A percentile compares a stretch with the other conserved stretches of the same genome.
Evolutionary conservation across 2,329 filamentous ascomycete genomes (phyloP).

Genomic region (Cercospora canescens): DNA sequence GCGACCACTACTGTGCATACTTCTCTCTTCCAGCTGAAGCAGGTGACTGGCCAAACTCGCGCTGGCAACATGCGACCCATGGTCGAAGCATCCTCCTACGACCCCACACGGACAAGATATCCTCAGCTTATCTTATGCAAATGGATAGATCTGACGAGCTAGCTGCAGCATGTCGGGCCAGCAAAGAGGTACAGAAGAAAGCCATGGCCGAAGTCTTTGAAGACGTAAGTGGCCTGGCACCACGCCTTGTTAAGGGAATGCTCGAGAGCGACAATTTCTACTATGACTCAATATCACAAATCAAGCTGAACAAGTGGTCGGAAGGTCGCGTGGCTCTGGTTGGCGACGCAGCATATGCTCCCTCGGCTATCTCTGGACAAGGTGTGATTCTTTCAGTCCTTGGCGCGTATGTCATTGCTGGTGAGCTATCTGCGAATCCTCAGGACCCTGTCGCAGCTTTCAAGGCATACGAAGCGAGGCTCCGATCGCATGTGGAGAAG

Average conservation of each 20-base stretch:
- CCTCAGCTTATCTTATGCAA: slow-evolving; percentile 20
- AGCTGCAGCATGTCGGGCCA: slow-evolving; percentile 2
- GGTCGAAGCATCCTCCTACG: slow-evolving; percentile 20
- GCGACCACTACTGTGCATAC: slow-evolving; percentile 26
- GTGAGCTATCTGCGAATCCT: slow-evolving; percentile 31
- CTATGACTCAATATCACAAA: slow-evolving; percentile 42
- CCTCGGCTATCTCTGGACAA: slow-evolving; percentile 33
- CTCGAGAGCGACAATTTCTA: slow-evolving; percentile 44
- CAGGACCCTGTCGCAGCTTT: slow-evolving; percentile 23
- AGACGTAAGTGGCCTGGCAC: slow-evolving; percentile 14
- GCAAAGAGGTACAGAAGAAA: slow-evolving; percentile 13
- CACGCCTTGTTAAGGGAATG: slow-evolving; percentile 40
- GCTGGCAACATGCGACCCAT: slow-evolving; percentile 21
- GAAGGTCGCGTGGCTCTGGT: slow-evolving; percentile 37
- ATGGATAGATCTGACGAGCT: slow-evolving; percentile 10
- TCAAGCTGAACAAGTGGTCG: slow-evolving; percentile 37
- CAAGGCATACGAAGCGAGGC: slow-evolving; percentile 20
- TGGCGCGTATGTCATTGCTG: slow-evolving; percentile 42
- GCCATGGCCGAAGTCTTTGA: slow-evolving; percentile 14
- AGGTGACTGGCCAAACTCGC: slow-evolving; percentile 18
- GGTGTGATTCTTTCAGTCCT: slow-evolving; percentile 38
- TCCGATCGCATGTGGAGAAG: slow-evolving; percentile 24
- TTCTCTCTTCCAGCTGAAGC: slow-evolving; percentile 24
- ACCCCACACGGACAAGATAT: slow-evolving; percentile 14
- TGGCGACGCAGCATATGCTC: slow-evolving; percentile 42